Base-by-base conservation (phyloP, 1,139 yeast species). In the Meyerozyma smithsonii region DNA sequence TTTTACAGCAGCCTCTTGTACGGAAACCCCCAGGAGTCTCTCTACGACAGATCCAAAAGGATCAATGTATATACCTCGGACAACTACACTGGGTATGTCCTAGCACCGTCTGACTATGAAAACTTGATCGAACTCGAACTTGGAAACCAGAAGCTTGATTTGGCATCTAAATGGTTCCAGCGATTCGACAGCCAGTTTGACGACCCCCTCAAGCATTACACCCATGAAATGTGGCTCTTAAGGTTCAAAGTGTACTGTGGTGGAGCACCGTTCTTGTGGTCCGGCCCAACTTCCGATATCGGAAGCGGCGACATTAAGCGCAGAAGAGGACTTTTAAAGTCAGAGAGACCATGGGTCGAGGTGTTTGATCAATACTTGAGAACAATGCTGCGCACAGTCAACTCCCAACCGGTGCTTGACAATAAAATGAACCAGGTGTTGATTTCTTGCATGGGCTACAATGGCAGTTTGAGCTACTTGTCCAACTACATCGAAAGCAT, bases 81-180 rank as follows among this genome's bases (percentile, higher is more conserved):
- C 3, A 32, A 47, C 8, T 39, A 46, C 16, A 52, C 62, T 1
- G 64, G 61, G 1, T 53, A 55, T 40, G 42, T 44, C 35, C 49
- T 67, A 24, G 44, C 46, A 5, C 49, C 55, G 1, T 44, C 46
- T 4, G 76, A 71, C 50, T 69, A 60, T 46, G 74, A 70, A 46
- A 69, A 66, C 48, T 54, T 71, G 42, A 60, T 69, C 28, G 28
- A 37, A 34, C 50, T 70, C 37, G 77, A 71, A 46, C 51, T 63
- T 38, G 48, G 51, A 40, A 66, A 64, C 47, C 50, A 47, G 26
- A 70, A 69, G 46, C 46, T 61, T 24, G 75, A 70, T 48, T 55
- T 69, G 46, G 74, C 71, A 1, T 55, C 66, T 4, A 59, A 58
- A 41, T 69, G 75, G 75, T 62, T 67, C 44, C 58, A 55, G 35